Conservation (phyloP, 148 eudicot species). For the Rheum nobile region DNA sequence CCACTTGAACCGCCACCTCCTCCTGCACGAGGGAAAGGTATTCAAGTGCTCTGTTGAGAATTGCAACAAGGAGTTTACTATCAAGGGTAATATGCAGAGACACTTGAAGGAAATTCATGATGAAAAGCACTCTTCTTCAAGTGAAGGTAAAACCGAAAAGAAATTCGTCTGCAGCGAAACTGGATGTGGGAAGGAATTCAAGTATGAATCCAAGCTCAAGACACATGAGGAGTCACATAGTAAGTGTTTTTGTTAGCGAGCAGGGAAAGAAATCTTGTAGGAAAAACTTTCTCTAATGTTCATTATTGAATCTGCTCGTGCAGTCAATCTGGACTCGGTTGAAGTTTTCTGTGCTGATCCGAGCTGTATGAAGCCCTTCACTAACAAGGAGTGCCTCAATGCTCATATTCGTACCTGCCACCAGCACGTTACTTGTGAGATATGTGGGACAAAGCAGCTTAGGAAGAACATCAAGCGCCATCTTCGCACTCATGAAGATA, state of each 20-base stretch:
- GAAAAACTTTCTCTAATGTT: neutral
- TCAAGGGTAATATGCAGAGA: conserved; percentile 56
- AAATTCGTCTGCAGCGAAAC: conserved; percentile 47
- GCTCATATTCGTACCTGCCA: conserved; percentile 67
- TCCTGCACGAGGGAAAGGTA: conserved; percentile 65
- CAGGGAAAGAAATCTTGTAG: neutral
- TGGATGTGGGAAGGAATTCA: conserved; percentile 89
- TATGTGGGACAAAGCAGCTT: conserved; percentile 73
- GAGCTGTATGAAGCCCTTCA: conserved; percentile 66
- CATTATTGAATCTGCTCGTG: conserved; percentile 4
- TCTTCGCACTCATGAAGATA: conserved; percentile 46
- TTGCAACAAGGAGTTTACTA: conserved; percentile 39
- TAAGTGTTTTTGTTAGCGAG: conserved; percentile 11
- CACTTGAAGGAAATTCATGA: conserved; percentile 67
- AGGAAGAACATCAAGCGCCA: conserved; percentile 88
- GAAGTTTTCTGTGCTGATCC: conserved; percentile 77
- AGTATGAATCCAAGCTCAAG: conserved; percentile 45
- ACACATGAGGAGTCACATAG: conserved; percentile 79
- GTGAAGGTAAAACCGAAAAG: conserved; percentile 14
- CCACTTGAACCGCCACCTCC: conserved; percentile 71
- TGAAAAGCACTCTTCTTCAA: conserved; percentile 14
- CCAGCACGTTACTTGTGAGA: conserved; percentile 58
- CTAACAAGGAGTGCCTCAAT: conserved; percentile 50
- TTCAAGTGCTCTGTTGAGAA: conserved; percentile 54
- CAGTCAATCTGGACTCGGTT: conserved; percentile 57